Evolutionary conservation across 2,329 filamentous ascomycete genomes (phyloP), one percentile per base, ranked within the genome.

Genomic region (Diaporthe caulivora): DNA sequence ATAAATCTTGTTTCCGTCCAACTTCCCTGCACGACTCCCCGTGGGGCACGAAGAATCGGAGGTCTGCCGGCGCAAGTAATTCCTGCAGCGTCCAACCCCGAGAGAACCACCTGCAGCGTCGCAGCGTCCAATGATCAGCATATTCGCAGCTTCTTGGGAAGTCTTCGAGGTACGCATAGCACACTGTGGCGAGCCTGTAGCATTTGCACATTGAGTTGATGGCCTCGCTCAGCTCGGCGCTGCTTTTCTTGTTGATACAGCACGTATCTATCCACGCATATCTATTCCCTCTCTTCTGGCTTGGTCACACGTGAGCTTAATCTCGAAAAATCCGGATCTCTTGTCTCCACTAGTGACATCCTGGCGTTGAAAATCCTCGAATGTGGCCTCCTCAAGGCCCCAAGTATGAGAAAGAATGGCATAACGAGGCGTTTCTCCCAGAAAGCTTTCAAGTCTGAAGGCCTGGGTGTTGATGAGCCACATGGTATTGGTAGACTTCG

Each of bases 121-220:
- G 15, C 26, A 54, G 21, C 3, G 9, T 5, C 24, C 13, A 31
- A 4, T 8, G 8, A 51, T 31, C 24, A 10, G 17, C 13, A 9
- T 1, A 11, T n/a, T 24, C 8, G 10, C 8, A 11, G 0, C 18
- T 21, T 37, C 21, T 26, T 2, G 64, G 31, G 7, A 69, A 47
- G n/a, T 69, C 64, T 13, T 69, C 42, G 10, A 54, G 64, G 34
- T 69, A 69, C 5, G 64, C 64, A 26, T 69, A 69, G 49, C 64
- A 69, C 26, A 69, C 34, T 24, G 26, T 37, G 3, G 64, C 44
- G 64, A 29, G n/a, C 29, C 13, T 29, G 49, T 69, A 69, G 44
- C 64, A 69, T 31, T 54, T 47, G 31, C 26, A 65, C 60, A 65
- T 65, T 1, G 58, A 64, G n/a, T 64, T 42, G 40, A 42, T 17